A percentile compares a stretch with the other conserved stretches of the same genome.
Evolutionary conservation across 2,329 filamentous ascomycete species (phyloP).

Genomic region (Immersiporthe knoxdaviesiana): DNA sequence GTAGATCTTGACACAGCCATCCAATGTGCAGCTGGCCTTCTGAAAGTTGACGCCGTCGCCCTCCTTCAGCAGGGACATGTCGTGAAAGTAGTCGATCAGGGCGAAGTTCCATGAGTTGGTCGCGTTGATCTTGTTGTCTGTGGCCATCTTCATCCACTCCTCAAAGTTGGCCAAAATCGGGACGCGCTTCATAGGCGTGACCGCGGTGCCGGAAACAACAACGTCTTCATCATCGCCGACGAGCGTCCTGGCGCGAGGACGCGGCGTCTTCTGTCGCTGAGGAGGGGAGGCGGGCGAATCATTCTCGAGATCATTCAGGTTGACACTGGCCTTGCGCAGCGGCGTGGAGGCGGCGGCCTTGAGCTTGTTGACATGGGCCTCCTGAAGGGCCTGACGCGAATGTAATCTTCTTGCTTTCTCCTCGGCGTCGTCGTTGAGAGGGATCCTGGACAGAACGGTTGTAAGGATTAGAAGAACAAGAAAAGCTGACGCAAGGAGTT

Average conservation of each 20-base stretch:
- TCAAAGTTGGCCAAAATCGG: conserved; percentile 97
- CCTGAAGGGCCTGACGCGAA: conserved; percentile 84
- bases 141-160: conserved; percentile 99
- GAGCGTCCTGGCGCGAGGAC: conserved; percentile 39
- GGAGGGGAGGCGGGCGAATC: conserved; percentile 59
- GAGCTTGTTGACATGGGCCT: conserved; percentile 90
- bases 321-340: conserved; percentile 67
- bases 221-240: conserved; percentile 58
- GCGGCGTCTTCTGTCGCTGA: conserved; percentile 50
- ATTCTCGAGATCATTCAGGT: conserved; percentile 62
- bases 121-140: conserved; percentile 98
- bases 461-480: conserved; percentile 10
- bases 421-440: conserved; percentile 90
- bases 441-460: conserved; percentile 66
- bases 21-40: conserved; percentile 94
- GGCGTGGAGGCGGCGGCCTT: conserved; percentile 74
- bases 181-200: conserved; percentile 95
- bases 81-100: conserved; percentile 99
- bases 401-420: conserved; percentile 90
- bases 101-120: conserved; percentile 99
- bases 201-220: conserved; percentile 72
- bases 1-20: conserved; percentile 99
- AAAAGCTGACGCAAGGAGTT: neutral
- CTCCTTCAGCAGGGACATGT: conserved; percentile 96
- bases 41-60: conserved; percentile 98